Evolutionary conservation across 441 rosid species (phyloP), one percentile per base, ranked within the genome.

Genomic region (Populus hybrid): DNA sequence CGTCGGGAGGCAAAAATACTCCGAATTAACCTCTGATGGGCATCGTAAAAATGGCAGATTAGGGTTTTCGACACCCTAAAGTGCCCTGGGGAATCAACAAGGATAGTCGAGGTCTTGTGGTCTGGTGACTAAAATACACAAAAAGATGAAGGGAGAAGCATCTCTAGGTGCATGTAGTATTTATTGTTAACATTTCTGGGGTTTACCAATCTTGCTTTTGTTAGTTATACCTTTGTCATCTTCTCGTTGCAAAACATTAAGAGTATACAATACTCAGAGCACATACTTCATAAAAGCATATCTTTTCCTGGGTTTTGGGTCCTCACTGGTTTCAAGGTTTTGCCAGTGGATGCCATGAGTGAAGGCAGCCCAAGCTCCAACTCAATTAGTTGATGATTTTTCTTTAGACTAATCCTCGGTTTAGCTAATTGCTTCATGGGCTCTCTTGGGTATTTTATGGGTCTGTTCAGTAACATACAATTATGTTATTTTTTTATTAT

Each of bases 291-390:
- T 57, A 72, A 80, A 81, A 78, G 67, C 71, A 73, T 59, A 71
- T 78, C 18, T 71, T 74, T 77, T 79, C 75, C 32, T 80, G 70
- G 87, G 85, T 83, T 76, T 69, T 83, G 69, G 89, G 69, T 69
- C 75, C 59, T 53, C 64, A 57, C 76, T 24, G 3, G 75, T 28
- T 28, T 66, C 50, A 32, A 30, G 61, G 69, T 38, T 26, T 46
- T 53, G 81, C 76, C 66, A 74, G 83, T 85, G 88, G 88, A 82
- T 73, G 86, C 78, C 84, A 86, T 84, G 84, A 88, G 79, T 85
- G 81, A 63, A 75, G 74, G 59, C 14, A n/a, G 14, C 36, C 78
- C 85, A 57, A 79, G 72, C 57, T 81, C 83, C 84, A 57, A 80
- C 35, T 42, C 23, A 12, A 16, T 46, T 14, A 14, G 18, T 4